Conservation (phyloP, 768 basidiomycete genomes). For the Neoboletus brunneissimus region DNA sequence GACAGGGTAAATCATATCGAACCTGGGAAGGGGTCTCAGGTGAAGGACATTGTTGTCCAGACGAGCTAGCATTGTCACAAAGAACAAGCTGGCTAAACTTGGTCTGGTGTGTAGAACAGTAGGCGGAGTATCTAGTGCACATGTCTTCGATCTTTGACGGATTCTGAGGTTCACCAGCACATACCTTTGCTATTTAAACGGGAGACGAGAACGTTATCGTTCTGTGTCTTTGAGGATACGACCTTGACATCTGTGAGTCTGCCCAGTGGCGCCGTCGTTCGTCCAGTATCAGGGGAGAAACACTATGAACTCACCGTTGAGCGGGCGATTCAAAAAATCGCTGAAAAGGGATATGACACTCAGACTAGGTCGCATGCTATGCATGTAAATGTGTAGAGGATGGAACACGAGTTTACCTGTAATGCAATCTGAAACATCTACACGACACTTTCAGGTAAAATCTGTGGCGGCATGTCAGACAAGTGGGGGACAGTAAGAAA, state of each 20-base stretch:
- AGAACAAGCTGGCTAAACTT: background rate
- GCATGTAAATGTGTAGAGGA: background rate
- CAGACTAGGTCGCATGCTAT: conserved; percentile 1
- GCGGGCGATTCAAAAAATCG: background rate
- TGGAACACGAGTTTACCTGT: conserved; percentile 10
- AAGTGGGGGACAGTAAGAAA: too few relatives aligned
- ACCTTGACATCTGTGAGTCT: background rate
- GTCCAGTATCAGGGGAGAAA: conserved; percentile 4
- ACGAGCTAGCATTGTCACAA: background rate
- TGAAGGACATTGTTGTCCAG: background rate
- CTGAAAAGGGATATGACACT: background rate
- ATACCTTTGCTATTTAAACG: conserved; percentile 20
- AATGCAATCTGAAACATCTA: background rate
- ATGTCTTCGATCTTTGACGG: conserved; percentile 11
- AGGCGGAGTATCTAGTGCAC: conserved; percentile 10
- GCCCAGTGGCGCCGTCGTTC: conserved; percentile 7
- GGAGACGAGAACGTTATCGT: background rate
- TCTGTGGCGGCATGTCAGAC: conserved; percentile 21
- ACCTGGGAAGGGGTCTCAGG: fast-evolving
- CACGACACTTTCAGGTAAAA: conserved; percentile 11
- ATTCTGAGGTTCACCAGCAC: conserved; percentile 11
- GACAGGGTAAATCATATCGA: conserved; percentile 5
- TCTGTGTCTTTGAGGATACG: conserved; percentile 4
- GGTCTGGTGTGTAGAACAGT: background rate
- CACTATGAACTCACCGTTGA: conserved; percentile 4